Conservation (phyloP, 2,329 filamentous ascomycete genomes). For the Xylaria arbuscula region DNA sequence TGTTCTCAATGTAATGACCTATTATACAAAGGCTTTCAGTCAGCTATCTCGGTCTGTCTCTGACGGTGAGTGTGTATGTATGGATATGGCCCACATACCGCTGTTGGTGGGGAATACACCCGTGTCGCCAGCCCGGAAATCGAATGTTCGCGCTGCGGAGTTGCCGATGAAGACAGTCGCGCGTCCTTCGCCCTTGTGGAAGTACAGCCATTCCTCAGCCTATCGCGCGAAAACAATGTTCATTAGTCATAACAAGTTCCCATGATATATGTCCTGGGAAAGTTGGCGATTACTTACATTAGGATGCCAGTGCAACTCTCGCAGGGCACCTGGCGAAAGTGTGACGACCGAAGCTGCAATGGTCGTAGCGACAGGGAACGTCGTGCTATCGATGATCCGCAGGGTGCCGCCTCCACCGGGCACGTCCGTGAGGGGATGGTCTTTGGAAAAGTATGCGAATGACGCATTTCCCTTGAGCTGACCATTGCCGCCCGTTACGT, state of each 20-base stretch:
- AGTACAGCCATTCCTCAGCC: conserved; percentile 78
- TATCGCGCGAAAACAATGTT: conserved; percentile 43
- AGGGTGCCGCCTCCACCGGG: conserved; percentile 71
- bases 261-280: not conserved
- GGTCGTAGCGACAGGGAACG: conserved; percentile 73
- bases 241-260: conserved; percentile 23
- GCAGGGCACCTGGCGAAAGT: conserved; percentile 70
- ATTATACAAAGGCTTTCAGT: conserved; percentile 25
- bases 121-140: conserved; percentile 74
- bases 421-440: conserved; percentile 66
- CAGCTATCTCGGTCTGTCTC: not conserved
- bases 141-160: conserved; percentile 71
- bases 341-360: conserved; percentile 73
- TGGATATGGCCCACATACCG: conserved; percentile 51
- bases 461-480: conserved; percentile 67
- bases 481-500: conserved; percentile 59
- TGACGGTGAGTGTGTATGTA: not conserved
- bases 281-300: conserved; percentile 59
- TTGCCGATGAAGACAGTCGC: conserved; percentile 74
- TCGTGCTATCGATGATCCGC: conserved; percentile 73
- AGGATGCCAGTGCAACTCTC: conserved; percentile 77
- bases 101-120: conserved; percentile 75
- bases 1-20: conserved; percentile 77
- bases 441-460: conserved; percentile 69
- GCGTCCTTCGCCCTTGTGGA: conserved; percentile 69